Base-by-base conservation (phyloP, 305 asterid genomes). In the Fraxinus baroniana region DNA sequence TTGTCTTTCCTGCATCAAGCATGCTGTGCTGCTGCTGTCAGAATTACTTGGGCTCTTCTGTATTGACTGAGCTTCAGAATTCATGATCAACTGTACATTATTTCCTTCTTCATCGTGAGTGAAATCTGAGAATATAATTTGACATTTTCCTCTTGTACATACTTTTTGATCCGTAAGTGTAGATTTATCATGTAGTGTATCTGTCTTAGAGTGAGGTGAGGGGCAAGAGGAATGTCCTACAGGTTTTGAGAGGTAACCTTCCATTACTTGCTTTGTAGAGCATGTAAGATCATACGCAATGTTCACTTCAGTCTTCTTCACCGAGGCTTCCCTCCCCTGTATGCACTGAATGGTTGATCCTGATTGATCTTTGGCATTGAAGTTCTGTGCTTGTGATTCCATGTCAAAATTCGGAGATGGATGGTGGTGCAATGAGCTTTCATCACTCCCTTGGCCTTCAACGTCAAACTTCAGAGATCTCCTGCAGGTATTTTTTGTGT, bases 31-130 rank as follows among this genome's bases (percentile, higher is more conserved):
- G 87, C 90, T 88, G 88, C 88, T 76, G 78, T 82, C 85, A 76
- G 91, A 91, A 82, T 78, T 82, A 80, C 83, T 87, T 2, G 82
- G 83, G 77, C 87, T 87, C 84, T 81, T 90, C 77, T 85, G 80
- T 49, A 83, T 83, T 70, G 60, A 73, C 46, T 83, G 90, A 41
- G 86, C 41, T 33, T 74, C 80, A 36, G 82, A 79, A 81, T 84
- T 82, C 82, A 77, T 80, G 68, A 84, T 82, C 84, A 86, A 84
- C 79, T 85, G 90, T 80, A 37, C 78, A 60, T 30, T 77, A 83
- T 85, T 87, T 55, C 79, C 91, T 87, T 89, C 95, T 90, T 91
- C 90, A 70, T 92, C 97, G 22, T 88, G 97, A 68, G 97, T 92
- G 74, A 79, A 91, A 78, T 92, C 89, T 0, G 97, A 91, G 91